These are phyloP conservation scores for Tripidium arundinaceum DNA, from an alignment of 202 grass and related monocot genomes.

Conservation along the genomic window DNA sequence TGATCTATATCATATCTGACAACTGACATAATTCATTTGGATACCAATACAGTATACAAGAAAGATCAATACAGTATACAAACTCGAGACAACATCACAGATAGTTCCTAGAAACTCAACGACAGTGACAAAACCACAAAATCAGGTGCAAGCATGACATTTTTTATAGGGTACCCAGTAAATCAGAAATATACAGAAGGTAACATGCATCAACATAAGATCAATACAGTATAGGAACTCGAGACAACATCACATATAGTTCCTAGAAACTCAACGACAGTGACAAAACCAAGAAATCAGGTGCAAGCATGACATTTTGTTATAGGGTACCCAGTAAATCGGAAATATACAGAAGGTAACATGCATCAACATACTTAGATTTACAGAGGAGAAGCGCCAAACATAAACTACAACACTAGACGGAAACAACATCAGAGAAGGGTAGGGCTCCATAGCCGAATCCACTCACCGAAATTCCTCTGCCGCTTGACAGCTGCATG, in stretches of 20 bases:
- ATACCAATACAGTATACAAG: no score
- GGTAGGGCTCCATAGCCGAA: background rate
- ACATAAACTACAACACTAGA: conserved; percentile 23
- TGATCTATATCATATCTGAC: no score
- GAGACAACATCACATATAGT: background rate
- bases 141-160: no score
- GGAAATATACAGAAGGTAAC: background rate
- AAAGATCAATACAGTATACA: no score
- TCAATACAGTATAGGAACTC: background rate
- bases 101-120: no score
- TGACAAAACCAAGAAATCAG: background rate
- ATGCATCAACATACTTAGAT: background rate
- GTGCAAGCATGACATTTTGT: background rate
- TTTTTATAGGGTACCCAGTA: no score
- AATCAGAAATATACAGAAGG: no score
- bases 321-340: background rate
- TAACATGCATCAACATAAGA: no score
- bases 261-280: background rate
- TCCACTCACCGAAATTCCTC: conserved; percentile 50
- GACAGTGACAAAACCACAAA: no score
- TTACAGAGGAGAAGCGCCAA: conserved; percentile 8
- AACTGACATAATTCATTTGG: no score
- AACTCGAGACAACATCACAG: no score
- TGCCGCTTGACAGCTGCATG: conserved; percentile 74
- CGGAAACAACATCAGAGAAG: background rate